Evolutionary conservation across 306 rosid genomes (phyloP).

Genomic region (Dicorynia guianensis): DNA sequence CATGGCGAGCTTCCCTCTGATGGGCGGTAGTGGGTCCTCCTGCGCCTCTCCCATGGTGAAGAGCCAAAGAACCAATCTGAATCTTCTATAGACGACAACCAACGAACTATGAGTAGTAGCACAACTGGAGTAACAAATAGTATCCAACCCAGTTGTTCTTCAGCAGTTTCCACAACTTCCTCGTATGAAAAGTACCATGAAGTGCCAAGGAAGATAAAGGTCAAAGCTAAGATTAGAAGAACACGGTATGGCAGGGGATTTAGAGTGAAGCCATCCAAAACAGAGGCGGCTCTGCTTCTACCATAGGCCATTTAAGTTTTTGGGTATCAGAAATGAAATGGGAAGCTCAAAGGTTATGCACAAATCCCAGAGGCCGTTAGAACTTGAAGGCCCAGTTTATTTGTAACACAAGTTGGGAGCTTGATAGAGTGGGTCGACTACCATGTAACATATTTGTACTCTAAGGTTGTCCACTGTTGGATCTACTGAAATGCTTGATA

Average conservation of each 20-base stretch:
- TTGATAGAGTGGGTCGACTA: not conserved
- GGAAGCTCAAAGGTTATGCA: not conserved
- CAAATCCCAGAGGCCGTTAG: not conserved
- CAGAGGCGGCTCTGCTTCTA: slow-evolving; percentile 56
- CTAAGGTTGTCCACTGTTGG: not conserved
- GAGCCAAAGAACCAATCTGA: slow-evolving; percentile 53
- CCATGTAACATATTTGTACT: not conserved
- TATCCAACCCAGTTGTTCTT: slow-evolving; percentile 59
- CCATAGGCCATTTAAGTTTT: slow-evolving; percentile 49
- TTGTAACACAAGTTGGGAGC: slow-evolving; percentile 19
- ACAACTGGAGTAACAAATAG: slow-evolving; percentile 62
- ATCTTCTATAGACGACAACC: slow-evolving; percentile 71
- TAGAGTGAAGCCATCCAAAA: slow-evolving; percentile 64
- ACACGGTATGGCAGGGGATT: slow-evolving; percentile 80
- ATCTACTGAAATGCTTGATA: slow-evolving; percentile 2
- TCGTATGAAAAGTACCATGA: slow-evolving; percentile 76
- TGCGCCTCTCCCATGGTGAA: slow-evolving; percentile 61
- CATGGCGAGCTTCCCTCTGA: slow-evolving; percentile 94
- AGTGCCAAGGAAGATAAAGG: slow-evolving; percentile 58
- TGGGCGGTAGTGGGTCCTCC: slow-evolving; percentile 51
- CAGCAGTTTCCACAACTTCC: slow-evolving; percentile 60
- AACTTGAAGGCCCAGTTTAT: not conserved
- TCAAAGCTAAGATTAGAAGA: slow-evolving; percentile 61
- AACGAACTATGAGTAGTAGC: slow-evolving; percentile 61
- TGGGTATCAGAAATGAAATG: not conserved